phyloP scores from a whole-genome alignment of 2,329 filamentous ascomycete genomes.

The Ophiocordyceps camponoti-leonardi region DNA sequence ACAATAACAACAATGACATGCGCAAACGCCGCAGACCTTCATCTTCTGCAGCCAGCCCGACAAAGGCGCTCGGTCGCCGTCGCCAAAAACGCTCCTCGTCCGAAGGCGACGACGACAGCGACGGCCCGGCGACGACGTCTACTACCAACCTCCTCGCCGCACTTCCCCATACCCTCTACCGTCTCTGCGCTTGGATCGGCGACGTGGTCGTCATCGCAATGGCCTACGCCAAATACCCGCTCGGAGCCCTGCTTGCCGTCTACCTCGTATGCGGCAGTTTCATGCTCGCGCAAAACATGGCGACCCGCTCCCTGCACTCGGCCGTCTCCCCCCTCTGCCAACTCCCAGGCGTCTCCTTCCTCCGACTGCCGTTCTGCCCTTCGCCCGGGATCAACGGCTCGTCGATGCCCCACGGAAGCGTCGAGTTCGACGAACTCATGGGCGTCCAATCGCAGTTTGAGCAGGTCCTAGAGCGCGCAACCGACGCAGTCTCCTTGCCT shows the following conservation, averaged over 20 bases:
- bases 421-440: constrained; percentile 63
- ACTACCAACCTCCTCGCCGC: constrained; percentile 16
- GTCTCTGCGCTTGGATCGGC: constrained; percentile 28
- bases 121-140: background rate
- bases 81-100: background rate
- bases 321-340: constrained; percentile 54
- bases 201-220: constrained; percentile 43
- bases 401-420: constrained; percentile 6
- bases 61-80: background rate
- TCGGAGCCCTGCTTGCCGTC: constrained; percentile 42
- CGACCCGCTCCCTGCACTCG: constrained; percentile 40
- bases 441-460: constrained; percentile 60
- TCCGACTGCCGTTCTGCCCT: constrained; percentile 49
- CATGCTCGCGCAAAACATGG: constrained; percentile 42
- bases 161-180: constrained; percentile 20
- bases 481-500: constrained; percentile 49
- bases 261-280: constrained; percentile 42
- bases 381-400: constrained; percentile 5
- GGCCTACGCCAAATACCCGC: constrained; percentile 43
- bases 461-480: constrained; percentile 51
- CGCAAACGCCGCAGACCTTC: background rate
- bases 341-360: constrained; percentile 44
- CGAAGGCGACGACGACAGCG: constrained; percentile 3
- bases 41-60: too few relatives aligned
- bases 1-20: background rate